phyloP scores from a whole-genome alignment of 768 basidiomycete species.

The Russula sp. region DNA sequence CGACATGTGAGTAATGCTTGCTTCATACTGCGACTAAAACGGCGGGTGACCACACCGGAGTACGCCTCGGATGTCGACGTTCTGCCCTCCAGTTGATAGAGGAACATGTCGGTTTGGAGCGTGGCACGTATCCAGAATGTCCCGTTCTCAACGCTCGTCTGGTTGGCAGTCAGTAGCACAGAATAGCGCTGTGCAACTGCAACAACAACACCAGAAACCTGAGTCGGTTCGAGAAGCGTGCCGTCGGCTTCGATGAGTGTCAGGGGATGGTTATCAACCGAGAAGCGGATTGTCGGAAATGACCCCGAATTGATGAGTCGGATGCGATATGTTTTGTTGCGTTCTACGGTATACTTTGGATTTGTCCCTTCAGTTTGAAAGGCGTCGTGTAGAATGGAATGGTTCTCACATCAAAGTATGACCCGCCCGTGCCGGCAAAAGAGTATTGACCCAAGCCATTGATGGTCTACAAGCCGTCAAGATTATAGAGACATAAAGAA shows the following conservation, averaged over 20 bases:
- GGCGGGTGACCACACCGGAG: not conserved
- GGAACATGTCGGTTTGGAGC: constrained; percentile 40
- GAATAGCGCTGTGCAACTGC: constrained; percentile 51
- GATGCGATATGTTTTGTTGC: constrained; percentile 44
- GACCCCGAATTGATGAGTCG: constrained; percentile 49
- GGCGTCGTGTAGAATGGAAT: not conserved
- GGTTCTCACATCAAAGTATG: constrained; percentile 34
- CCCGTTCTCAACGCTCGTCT: constrained; percentile 38
- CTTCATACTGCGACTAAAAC: not conserved
- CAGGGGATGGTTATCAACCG: constrained; percentile 47
- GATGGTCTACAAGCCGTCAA: constrained; percentile 31
- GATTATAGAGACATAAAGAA: not conserved
- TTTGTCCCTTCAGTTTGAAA: constrained; percentile 27
- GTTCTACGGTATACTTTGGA: constrained; percentile 38
- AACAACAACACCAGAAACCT: constrained; percentile 42
- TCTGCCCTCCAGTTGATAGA: constrained; percentile 27
- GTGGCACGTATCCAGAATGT: constrained; percentile 43
- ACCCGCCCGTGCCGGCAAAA: constrained; percentile 33
- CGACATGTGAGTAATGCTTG: not conserved
- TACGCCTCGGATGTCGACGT: constrained; percentile 27
- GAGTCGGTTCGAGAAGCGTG: constrained; percentile 41
- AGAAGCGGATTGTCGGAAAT: constrained; percentile 47
- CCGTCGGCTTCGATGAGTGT: constrained; percentile 51
- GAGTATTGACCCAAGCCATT: constrained; percentile 39
- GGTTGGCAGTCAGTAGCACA: constrained; percentile 46